These are phyloP conservation scores for Paecilomyces niveus DNA, from an alignment of 2,329 filamentous ascomycete species.

Conservation along the genomic window DNA sequence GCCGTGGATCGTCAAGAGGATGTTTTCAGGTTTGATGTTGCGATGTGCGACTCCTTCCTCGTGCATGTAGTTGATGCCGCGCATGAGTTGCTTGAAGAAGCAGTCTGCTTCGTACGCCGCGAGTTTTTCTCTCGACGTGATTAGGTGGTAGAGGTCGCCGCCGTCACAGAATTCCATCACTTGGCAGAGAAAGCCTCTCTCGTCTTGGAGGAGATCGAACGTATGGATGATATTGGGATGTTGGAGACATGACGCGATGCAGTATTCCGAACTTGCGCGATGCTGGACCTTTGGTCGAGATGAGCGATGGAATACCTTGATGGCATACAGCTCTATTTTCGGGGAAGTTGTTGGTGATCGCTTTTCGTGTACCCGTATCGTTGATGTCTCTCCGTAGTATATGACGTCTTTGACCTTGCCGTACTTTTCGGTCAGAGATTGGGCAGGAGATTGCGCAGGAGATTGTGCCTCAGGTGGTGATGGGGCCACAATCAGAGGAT, in stretches of 20 bases:
- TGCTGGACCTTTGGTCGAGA: background rate
- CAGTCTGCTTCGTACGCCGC: conserved; percentile 69
- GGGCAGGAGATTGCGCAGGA: too few relatives aligned
- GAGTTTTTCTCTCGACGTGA: conserved; percentile 73
- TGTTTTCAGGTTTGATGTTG: conserved; percentile 53
- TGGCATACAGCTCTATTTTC: background rate
- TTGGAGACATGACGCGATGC: conserved; percentile 80
- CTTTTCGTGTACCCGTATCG: background rate
- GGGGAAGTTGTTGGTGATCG: background rate
- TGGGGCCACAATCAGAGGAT: background rate
- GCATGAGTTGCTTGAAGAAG: conserved; percentile 93
- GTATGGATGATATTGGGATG: conserved; percentile 91
- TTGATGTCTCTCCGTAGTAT: background rate
- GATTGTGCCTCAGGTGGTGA: background rate
- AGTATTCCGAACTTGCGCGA: conserved; percentile 62
- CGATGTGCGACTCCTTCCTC: conserved; percentile 76
- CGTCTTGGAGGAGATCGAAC: conserved; percentile 78
- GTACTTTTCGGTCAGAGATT: background rate
- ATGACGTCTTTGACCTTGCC: background rate
- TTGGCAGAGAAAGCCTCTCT: conserved; percentile 84
- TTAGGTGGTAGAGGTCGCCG: conserved; percentile 77
- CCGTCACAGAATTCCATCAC: conserved; percentile 93
- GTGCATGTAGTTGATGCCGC: conserved; percentile 86
- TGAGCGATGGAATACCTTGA: background rate
- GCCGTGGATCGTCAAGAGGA: conserved; percentile 53